Evolutionary conservation across 1,284 basidiomycete species (phyloP), one percentile per base, ranked within the genome.

Genomic region (Laetiporus sulphureus): DNA sequence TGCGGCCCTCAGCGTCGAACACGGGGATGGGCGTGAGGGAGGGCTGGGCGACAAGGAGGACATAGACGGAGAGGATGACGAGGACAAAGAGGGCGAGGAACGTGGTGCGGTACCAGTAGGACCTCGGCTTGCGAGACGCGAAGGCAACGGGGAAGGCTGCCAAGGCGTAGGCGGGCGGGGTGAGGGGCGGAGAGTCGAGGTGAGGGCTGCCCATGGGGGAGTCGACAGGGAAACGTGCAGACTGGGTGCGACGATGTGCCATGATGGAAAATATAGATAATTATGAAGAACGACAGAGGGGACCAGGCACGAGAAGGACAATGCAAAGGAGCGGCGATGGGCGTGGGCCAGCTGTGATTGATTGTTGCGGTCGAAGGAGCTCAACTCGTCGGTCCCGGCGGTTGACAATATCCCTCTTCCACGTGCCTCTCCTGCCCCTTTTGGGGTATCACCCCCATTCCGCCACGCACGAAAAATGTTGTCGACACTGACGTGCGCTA

Each of bases 71-170:
- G 46, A 82, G 59, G 34, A 64, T 54, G 45, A 75, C 39, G 49
- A 82, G 66, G 43, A 64, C 56, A 53, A 74, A 44, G 50, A 81
- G 66, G 12, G 72, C 73, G 51, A 80, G 45, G 48, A 78, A 60
- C 0, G 73, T 72, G 1, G 73, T 71, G 41, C 74, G 67, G 27
- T 73, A 65, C 56, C 56, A 60, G 45, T 54, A 60, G 19, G 53
- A 44, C 42, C 45, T 51, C n/a, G 51, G 49, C 40, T 58, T 61
- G 44, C 53, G 50, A 30, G 46, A 30, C 15, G 54, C 8, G 20
- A 54, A 33, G n/a, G n/a, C n/a, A n/a, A n/a, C n/a, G 32, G 50
- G 50, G n/a, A 46, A 18, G 47, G 59, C 47, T 44, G 48, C 47
- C 41, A 49, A 49, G 47, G 56, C 39, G 50, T 47, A 49, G 40